Conservation (phyloP, 1,284 basidiomycete genomes). For the Ganoderma leucocontextum region DNA sequence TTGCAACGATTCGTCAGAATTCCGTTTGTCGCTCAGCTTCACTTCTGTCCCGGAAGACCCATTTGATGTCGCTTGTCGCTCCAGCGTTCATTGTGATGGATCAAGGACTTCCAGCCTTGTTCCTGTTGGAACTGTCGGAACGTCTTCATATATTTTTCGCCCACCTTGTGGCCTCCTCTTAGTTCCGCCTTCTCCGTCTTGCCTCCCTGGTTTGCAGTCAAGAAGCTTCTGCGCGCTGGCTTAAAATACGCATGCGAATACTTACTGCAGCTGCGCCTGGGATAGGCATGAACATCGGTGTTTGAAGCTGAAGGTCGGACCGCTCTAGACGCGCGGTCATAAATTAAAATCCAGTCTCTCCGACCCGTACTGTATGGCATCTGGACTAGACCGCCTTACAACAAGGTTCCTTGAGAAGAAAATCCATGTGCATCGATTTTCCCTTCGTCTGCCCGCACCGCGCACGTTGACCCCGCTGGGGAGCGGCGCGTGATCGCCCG, state of each 20-base stretch:
- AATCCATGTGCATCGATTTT: constrained; percentile 1
- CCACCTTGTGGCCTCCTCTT: not conserved
- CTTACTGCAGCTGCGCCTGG: constrained; percentile 1
- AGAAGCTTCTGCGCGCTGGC: constrained; percentile 15
- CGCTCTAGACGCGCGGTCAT: constrained; percentile 18
- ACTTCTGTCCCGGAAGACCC: not conserved
- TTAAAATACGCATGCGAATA: constrained; percentile 32
- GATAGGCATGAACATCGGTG: constrained; percentile 18
- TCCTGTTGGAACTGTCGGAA: not conserved
- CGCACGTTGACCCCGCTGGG: not conserved
- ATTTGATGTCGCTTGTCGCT: not conserved
- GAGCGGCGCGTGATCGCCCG: not conserved
- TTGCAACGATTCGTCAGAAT: not conserved
- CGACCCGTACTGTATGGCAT: constrained; percentile 23
- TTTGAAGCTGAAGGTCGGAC: constrained; percentile 29
- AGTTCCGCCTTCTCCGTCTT: not conserved
- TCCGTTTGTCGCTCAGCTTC: constrained; percentile 2
- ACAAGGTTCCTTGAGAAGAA: not conserved
- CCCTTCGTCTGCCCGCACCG: not conserved
- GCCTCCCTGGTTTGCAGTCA: not conserved
- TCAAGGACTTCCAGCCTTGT: not conserved
- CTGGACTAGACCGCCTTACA: not conserved
- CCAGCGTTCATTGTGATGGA: not conserved
- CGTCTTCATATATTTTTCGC: not conserved
- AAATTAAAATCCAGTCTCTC: constrained; percentile 25